A percentile compares a stretch with the other conserved stretches of the same genome.
Conservation (phyloP, 1,139 yeast genomes). For the Citeromyces hawaiiensis region DNA sequence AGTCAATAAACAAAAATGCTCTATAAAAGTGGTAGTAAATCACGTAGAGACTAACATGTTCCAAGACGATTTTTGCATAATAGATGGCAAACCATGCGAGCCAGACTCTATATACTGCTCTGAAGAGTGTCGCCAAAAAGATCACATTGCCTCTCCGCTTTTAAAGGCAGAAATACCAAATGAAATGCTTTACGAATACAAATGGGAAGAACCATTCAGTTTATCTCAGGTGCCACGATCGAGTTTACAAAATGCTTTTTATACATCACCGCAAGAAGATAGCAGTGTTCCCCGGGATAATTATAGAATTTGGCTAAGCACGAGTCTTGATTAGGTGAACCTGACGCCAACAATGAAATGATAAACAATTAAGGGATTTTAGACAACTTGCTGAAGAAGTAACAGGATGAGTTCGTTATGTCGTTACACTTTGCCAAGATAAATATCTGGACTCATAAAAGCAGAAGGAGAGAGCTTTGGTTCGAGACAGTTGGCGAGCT, state of each 20-base stretch:
- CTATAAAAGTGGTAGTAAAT: not conserved
- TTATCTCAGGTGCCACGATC: not conserved
- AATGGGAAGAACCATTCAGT: not conserved
- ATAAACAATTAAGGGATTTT: too few species aligned
- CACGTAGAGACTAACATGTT: not conserved
- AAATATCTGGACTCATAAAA: too few species aligned
- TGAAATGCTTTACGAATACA: not conserved
- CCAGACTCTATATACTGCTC: constrained; percentile 4
- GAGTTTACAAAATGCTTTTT: not conserved
- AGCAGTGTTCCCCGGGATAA: not conserved
- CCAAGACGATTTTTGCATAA: constrained; percentile 5
- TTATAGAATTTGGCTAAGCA: not conserved
- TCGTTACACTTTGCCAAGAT: too few species aligned
- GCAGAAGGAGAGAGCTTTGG: too few species aligned
- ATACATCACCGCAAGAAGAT: not conserved
- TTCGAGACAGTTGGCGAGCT: too few species aligned
- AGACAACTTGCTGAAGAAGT: too few species aligned
- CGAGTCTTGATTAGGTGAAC: not conserved
- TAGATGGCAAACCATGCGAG: constrained; percentile 4
- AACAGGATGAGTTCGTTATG: too few species aligned
- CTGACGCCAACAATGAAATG: too few species aligned
- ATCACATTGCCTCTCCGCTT: not conserved
- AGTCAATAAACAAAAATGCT: not conserved
- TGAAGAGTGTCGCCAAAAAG: constrained; percentile 3
- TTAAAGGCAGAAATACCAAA: not conserved